Base-by-base conservation (phyloP, 1,284 basidiomycete genomes). In the Tremellales sp. region DNA sequence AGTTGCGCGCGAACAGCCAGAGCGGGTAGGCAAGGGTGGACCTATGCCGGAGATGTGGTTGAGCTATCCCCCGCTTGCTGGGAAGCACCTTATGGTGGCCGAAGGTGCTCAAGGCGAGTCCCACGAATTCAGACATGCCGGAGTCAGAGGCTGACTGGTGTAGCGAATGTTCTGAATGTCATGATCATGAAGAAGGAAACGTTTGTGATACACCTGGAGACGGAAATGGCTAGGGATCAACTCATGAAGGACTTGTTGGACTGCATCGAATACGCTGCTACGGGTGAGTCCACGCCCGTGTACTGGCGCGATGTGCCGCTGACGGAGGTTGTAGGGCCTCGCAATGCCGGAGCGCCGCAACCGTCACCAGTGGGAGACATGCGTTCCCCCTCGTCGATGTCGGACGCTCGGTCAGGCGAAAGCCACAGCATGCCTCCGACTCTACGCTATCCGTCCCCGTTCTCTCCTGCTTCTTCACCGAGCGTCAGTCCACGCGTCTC, bases 21-120 rank as follows among this genome's bases (percentile, higher is more conserved):
- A 66, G 40, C 57, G 73, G 13, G 67, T 77, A 1, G 70, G 64
- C 19, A 65, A 70, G 46, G 70, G 76, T 40, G 81, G 76, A 7
- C 75, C 76, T 4, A 83, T 83, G 47, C 80, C 84, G 6, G 91
- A 97, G 67, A 88, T 96, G 84, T 90, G 86, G 84, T 77, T 99
- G 45, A 82, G 87, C 56, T 99, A 96, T 76, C 96, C 96, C 19
- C 96, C 96, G 3, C 76, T 99, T 45, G 87, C 96, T 7, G 93
- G 92, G 4, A 97, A 97, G 70, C 91, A 97, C 64, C 77, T 97
- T 47, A 80, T 81, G 57, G 82, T 85, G n/a, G 77, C 75, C 23
- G 85, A 84, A 61, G 77, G 83, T 4, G 76, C 79, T 50, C 70
- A 73, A 46, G 62, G 67, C 67, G 60, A 55, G 78, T 70, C 35